Evolutionary conservation across 2,329 filamentous ascomycete genomes (phyloP), one percentile per base, ranked within the genome.

Genomic region (Microdochium paspali): DNA sequence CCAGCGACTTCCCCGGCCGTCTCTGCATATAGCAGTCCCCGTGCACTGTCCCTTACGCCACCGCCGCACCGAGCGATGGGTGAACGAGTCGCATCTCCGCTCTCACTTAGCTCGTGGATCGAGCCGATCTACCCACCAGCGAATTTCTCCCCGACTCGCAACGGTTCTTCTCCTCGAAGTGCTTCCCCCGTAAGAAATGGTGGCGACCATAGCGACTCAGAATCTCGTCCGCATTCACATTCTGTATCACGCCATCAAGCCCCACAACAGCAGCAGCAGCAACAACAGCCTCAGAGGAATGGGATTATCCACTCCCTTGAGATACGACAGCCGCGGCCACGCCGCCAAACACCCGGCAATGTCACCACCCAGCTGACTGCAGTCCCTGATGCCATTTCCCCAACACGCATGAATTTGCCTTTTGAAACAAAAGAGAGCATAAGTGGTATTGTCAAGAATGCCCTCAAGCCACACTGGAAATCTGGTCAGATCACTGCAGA

Each of bases 391-490:
- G 35, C 35, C 18, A 72, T 73, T 2, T 90, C 87, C n/a, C 85
- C 87, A 7, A 77, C 74, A 2, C 80, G 85, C 28, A 62, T 72
- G 42, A 58, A 64, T 10, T 77, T 95, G 57, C 85, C 90, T 1
- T 80, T 89, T 23, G 84, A 87, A 53, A 85, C 87, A 53, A 98
- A 98, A 65, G 83, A 87, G 55, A 89, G 83, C 59, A 85, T 98
- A 53, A 91, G 90, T 61, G 84, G 83, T 56, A 89, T 97, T 67
- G 93, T 97, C 56, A 87, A 88, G 53, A 73, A 77, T 39, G 88
- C 87, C 5, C 72, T 98, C 40, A 87, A 87, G 56, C 89, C 90
- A 26, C 79, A 89, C 54, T 97, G 91, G 73, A 79, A 83, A 52
- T 84, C 84, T 39, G 84, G 85, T 56, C 79, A 84, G 52, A 77